These are phyloP conservation scores for Triglochin maritima DNA, from an alignment of 106 monocot species.

Conservation along the genomic window DNA sequence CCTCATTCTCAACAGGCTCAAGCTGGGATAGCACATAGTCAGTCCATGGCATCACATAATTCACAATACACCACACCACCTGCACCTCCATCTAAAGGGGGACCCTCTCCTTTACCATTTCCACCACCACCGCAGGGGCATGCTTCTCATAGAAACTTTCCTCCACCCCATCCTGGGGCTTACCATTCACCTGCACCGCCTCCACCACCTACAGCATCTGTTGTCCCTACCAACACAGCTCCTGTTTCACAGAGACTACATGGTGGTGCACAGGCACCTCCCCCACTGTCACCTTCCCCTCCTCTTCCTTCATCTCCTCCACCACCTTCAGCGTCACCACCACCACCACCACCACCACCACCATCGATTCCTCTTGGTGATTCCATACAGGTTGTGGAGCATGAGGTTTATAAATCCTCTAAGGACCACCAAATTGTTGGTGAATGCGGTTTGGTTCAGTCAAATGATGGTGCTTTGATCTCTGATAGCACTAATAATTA, in stretches of 20 bases:
- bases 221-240: not conserved
- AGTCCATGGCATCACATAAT: not conserved
- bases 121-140: conserved; percentile 3
- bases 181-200: conserved; percentile 5
- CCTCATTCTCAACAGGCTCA: conserved; percentile 3
- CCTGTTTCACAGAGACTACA: not conserved
- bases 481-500: not conserved
- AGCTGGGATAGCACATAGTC: not conserved
- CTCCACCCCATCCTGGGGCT: not conserved
- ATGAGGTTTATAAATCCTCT: not conserved
- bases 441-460: not conserved
- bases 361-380: not conserved
- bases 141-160: not conserved
- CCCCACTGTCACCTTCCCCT: not conserved
- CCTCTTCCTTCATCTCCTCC: conserved; percentile 1
- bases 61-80: not conserved
- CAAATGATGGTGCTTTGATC: not conserved
- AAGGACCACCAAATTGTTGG: not conserved
- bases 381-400: not conserved
- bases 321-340: not conserved
- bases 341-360: conserved; percentile 2
- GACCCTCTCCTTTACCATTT: conserved; percentile 2
- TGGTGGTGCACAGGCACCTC: not conserved
- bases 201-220: conserved; percentile 3
- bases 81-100: conserved; percentile 1